A percentile compares a stretch with the other conserved stretches of the same genome.
These are phyloP conservation scores for Penicillium maclennaniae DNA, from an alignment of 495 filamentous ascomycete genomes.

Conservation along the genomic window DNA sequence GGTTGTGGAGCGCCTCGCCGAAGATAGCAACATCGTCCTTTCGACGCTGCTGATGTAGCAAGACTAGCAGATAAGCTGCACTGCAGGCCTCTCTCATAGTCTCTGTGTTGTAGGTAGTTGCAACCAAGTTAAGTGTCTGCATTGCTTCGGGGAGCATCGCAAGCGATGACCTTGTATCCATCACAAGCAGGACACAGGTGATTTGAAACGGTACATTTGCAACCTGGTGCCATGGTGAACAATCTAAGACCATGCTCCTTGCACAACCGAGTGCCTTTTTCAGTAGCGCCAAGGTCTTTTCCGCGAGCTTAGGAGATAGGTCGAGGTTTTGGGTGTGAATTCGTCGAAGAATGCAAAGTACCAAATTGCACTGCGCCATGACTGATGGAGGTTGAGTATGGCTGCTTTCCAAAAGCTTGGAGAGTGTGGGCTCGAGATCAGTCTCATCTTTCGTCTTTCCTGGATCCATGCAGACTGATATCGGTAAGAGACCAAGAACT, in stretches of 20 bases:
- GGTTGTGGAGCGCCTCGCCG: constrained; percentile 14
- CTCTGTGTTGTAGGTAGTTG: constrained; percentile 37
- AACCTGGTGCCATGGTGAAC: constrained; percentile 50
- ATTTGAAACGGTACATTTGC: constrained; percentile 52
- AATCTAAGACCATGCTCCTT: constrained; percentile 26
- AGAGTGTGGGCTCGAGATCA: constrained; percentile 27
- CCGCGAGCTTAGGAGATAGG: constrained; percentile 22
- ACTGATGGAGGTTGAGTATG: constrained; percentile 36
- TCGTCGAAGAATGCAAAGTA: constrained; percentile 45
- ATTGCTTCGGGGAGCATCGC: constrained; percentile 44
- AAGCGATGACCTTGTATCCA: constrained; percentile 44
- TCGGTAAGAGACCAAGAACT: constrained; percentile 34
- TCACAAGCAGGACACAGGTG: constrained; percentile 46
- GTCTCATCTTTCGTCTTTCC: constrained; percentile 22
- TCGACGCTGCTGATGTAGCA: constrained; percentile 34
- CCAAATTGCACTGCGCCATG: constrained; percentile 46
- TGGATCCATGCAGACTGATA: constrained; percentile 35
- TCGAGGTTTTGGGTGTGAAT: constrained; percentile 38
- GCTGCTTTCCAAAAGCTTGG: constrained; percentile 19
- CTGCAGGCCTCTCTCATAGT: constrained; percentile 46
- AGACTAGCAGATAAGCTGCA: constrained; percentile 40
- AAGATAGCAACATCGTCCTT: constrained; percentile 28
- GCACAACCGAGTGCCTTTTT: constrained; percentile 29
- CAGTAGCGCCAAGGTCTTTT: constrained; percentile 24
- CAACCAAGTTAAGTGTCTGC: constrained; percentile 40